phyloP scores from a whole-genome alignment of 1,139 yeast species.

The Geotrichum carabidarum region DNA sequence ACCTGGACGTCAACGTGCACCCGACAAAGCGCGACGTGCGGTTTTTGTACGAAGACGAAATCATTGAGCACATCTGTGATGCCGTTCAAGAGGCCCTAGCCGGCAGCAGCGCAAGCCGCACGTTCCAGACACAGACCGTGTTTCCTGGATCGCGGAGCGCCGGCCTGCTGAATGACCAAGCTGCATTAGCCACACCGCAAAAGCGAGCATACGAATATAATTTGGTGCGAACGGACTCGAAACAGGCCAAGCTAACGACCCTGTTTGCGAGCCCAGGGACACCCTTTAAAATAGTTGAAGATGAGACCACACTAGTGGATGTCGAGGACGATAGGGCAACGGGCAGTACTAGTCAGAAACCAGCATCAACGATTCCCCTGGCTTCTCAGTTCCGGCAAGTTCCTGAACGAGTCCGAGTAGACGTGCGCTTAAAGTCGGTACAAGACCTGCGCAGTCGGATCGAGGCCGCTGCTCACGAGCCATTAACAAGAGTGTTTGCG shows the following conservation, averaged over 20 bases:
- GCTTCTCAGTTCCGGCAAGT: slow-evolving; percentile 11
- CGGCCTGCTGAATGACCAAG: background rate
- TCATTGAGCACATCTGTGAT: slow-evolving; percentile 55
- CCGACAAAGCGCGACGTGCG: slow-evolving; percentile 94
- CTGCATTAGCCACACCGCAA: slow-evolving; percentile 15
- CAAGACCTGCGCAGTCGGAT: slow-evolving; percentile 50
- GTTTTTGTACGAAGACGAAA: slow-evolving; percentile 81
- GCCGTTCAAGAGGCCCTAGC: slow-evolving; percentile 50
- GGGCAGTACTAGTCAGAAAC: background rate
- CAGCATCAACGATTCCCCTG: background rate
- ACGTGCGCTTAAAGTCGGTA: slow-evolving; percentile 38
- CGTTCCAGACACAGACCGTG: slow-evolving; percentile 61
- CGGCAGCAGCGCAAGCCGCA: slow-evolving; percentile 62
- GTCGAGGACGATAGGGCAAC: background rate
- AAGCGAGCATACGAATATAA: slow-evolving; percentile 35
- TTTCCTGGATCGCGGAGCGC: slow-evolving; percentile 24
- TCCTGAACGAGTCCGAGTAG: slow-evolving; percentile 17
- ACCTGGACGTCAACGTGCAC: slow-evolving; percentile 88
- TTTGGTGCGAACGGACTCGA: slow-evolving; percentile 61
- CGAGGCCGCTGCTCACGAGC: slow-evolving; percentile 45
- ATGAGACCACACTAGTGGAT: background rate
- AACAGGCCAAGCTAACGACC: slow-evolving; percentile 54
- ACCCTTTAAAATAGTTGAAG: background rate
- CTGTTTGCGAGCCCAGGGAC: slow-evolving; percentile 31
- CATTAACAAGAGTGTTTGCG: slow-evolving; percentile 62